Base-by-base conservation (phyloP, 2,329 filamentous ascomycete species). In the Colletotrichum sp. region DNA sequence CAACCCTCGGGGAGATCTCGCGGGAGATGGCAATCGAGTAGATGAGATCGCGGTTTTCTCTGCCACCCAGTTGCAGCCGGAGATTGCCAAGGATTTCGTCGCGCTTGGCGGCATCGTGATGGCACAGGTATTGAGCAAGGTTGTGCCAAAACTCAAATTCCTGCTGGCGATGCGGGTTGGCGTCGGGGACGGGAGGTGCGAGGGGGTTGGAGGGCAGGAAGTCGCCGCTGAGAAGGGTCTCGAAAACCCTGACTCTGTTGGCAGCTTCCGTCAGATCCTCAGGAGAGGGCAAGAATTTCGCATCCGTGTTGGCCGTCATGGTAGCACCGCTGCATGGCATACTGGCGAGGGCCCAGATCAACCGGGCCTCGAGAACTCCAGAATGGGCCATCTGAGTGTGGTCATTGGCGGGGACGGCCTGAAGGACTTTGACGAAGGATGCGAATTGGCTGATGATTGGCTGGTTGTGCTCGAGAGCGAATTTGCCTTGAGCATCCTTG, bases 11-110 rank as follows among this genome's bases (percentile, higher is more conserved):
- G 62, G 94, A 93, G 66, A 96, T 89, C 77, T 96, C 92, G 30
- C 95, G 92, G 19, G 94, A 92, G 71, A 98, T 92, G 11, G 95
- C 95, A 78, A 98, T 93, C 0, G 95, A 97, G 85, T 98, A 98
- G 72, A 98, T 91, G 22, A 98, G 93, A 82, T 98, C 96, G 69
- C 96, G 92, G 81, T 96, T 97, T 85, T 98, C 96, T 29, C 93
- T 91, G 64, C 94, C 94, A 79, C 95, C 94, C 15, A 98, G 89
- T 27, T 96, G 88, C 72, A 90, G 90, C 36, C 95, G 92, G 83
- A 95, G 91, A 68, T 89, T 89, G 6, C 84, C 85, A 34, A 98
- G 87, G 2, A 92, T 90, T 30, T 92, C 90, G 69, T 96, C 93
- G 44, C 95, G 91, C 89, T 91, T 74, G 85, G 86, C 74, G 81